phyloP scores from a whole-genome alignment of 225 moss, liverwort and hornwort species.

The Anthoceros angustus region DNA sequence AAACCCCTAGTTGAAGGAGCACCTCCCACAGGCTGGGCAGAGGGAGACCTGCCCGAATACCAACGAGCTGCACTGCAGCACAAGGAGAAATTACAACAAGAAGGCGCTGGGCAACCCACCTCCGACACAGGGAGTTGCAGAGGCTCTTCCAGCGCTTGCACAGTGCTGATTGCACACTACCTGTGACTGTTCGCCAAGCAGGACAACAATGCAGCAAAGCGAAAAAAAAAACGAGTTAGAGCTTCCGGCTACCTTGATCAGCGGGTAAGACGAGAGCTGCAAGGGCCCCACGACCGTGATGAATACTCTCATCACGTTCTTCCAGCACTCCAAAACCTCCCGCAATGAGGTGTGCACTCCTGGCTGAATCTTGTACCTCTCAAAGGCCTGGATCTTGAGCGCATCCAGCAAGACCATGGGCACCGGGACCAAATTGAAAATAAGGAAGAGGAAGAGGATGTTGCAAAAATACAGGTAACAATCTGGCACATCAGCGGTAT shows the following conservation, averaged over 20 bases:
- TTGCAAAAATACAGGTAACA: slow-evolving; percentile 53
- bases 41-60: slow-evolving; percentile 20
- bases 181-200: too few relatives aligned
- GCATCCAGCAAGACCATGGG: slow-evolving; percentile 62
- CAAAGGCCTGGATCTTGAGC: slow-evolving; percentile 36
- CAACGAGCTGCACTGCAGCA: slow-evolving; percentile 33
- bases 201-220: too few relatives aligned
- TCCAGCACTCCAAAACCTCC: slow-evolving; percentile 47
- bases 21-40: slow-evolving; percentile 14
- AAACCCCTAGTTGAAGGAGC: slow-evolving; percentile 6
- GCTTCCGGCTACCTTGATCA: slow-evolving; percentile 16
- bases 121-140: neutral
- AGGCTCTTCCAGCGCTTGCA: neutral
- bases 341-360: slow-evolving; percentile 55
- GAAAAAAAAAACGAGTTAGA: too few relatives aligned
- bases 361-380: slow-evolving; percentile 81
- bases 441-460: slow-evolving; percentile 32
- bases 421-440: slow-evolving; percentile 41
- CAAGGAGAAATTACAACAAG: neutral
- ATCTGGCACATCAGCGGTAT: slow-evolving; percentile 54
- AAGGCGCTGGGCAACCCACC: too few relatives aligned
- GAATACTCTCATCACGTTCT: slow-evolving; percentile 43
- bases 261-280: slow-evolving; percentile 59
- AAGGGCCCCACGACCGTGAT: slow-evolving; percentile 60
- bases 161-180: neutral